Base-by-base conservation (phyloP, 495 filamentous ascomycete genomes). In the Talaromyces liani region DNA sequence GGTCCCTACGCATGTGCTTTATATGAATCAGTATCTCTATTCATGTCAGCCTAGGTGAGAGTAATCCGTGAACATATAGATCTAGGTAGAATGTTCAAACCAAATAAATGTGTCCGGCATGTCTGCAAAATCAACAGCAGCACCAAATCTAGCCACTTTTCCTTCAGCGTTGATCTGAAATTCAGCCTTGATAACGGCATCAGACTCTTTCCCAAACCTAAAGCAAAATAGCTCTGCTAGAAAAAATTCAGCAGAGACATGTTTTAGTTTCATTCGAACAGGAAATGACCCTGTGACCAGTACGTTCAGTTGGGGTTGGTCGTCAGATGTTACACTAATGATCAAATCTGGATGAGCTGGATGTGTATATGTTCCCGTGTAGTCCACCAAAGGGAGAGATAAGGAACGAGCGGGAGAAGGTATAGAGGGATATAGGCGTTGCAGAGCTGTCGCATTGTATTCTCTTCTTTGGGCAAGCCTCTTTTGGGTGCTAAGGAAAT, bases 301-400 rank as follows among this genome's bases (percentile, higher is more conserved):
- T 20, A 59, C 57, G n/a, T 4, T 25, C 8, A 59, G 31, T 22
- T 36, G 57, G 6, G 57, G 57, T 10, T 41, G 33, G 8, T 29
- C 29, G 16, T 41, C 57, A 10, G 57, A 59, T 34, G 31, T 39
- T 18, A 59, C 31, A 20, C 18, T 59, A 22, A 59, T 59, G 8
- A 59, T 39, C 4, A 59, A 6, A 36, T 59, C 57, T 20, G 57
- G 57, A 39, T 59, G 57, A n/a, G 57, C 57, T 24, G 57, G 57
- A n/a, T 59, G 57, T 16, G 57, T 59, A 34, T 59, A 59, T 59
- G 57, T 59, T n/a, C 57, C 57, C 8, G 57, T 29, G 36, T 59
- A 59, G 18, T 39, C 31, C 36, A 16, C 31, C 5, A 59, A 29
- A 36, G 57, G 57, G n/a, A 59, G 57, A 8, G 57, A 36, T 14